phyloP scores from a whole-genome alignment of 1,139 yeast genomes.

The Magnusiomyces sp. region DNA sequence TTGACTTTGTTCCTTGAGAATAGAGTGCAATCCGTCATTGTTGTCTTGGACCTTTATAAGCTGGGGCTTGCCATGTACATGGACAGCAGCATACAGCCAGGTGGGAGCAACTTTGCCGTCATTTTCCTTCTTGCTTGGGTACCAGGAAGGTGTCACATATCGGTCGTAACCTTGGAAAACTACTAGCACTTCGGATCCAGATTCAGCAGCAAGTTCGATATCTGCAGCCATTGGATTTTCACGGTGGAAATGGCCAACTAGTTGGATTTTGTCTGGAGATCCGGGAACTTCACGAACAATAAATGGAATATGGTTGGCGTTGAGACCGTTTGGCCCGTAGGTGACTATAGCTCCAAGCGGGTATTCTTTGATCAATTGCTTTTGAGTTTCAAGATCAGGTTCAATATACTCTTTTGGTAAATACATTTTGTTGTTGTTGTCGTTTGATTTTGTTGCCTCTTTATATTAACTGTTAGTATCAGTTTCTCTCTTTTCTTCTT shows the following conservation, averaged over 20 bases:
- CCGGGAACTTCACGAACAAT: conserved; percentile 35
- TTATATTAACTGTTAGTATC: too few relatives aligned
- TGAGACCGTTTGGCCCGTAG: conserved; percentile 33
- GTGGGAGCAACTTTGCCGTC: conserved; percentile 61
- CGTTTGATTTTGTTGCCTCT: background rate
- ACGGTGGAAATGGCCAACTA: conserved; percentile 52
- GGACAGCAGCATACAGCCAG: conserved; percentile 62
- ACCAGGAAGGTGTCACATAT: conserved; percentile 56
- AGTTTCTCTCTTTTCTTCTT: too few relatives aligned
- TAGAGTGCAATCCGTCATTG: conserved; percentile 40
- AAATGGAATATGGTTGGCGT: conserved; percentile 56
- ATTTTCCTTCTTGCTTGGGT: conserved; percentile 44
- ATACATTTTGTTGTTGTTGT: too few relatives aligned
- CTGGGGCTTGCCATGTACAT: conserved; percentile 46
- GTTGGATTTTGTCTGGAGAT: conserved; percentile 30
- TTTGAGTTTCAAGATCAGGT: conserved; percentile 35
- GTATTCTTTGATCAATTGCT: conserved; percentile 37
- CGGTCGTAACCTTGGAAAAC: conserved; percentile 48
- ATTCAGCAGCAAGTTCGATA: conserved; percentile 26
- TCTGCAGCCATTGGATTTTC: conserved; percentile 46
- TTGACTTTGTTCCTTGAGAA: conserved; percentile 40
- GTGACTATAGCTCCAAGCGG: conserved; percentile 51
- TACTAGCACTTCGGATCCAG: conserved; percentile 37
- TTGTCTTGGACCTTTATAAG: conserved; percentile 29
- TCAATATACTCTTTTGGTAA: conserved; percentile 26